Evolutionary conservation across 345 rosid genomes (phyloP).

Genomic region (Noccaea bulbosa): DNA sequence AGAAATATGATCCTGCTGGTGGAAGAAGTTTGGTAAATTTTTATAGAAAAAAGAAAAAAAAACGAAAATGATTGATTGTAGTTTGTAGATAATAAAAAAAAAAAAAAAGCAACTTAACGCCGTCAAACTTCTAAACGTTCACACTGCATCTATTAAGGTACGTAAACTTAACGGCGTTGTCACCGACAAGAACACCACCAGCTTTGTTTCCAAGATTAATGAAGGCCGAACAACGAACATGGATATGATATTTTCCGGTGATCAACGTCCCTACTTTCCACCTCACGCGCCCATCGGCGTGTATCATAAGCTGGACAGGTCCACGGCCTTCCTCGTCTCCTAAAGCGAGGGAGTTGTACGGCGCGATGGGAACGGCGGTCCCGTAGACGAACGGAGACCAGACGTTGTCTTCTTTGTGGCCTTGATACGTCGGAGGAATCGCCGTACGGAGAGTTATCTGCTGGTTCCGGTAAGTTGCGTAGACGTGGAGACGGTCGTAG

Average conservation of each 20-base stretch:
- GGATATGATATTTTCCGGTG: conserved; percentile 65
- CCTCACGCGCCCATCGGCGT: conserved; percentile 82
- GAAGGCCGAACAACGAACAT: conserved; percentile 64
- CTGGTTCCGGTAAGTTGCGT: conserved; percentile 74
- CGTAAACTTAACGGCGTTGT: conserved; percentile 81
- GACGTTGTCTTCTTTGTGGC: conserved; percentile 62
- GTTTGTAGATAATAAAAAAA: too few relatives aligned
- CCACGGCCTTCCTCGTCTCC: conserved; percentile 62
- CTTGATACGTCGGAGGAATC: conserved; percentile 61
- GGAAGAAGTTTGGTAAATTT: conserved; percentile 33
- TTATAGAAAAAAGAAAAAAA: background rate
- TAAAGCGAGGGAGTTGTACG: conserved; percentile 60
- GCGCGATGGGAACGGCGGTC: conserved; percentile 71
- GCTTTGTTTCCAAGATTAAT: conserved; percentile 59
- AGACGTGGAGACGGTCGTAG: conserved; percentile 80
- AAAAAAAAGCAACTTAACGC: conserved; percentile 25
- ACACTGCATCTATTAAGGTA: conserved; percentile 62
- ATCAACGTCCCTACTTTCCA: conserved; percentile 75
- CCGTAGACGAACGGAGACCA: conserved; percentile 90
- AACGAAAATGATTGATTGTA: conserved; percentile 7
- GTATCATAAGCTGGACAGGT: conserved; percentile 51
- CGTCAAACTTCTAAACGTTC: conserved; percentile 53
- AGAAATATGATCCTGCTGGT: conserved; percentile 14
- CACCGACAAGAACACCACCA: conserved; percentile 61
- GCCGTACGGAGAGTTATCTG: conserved; percentile 72